Base-by-base conservation (phyloP, 495 filamentous ascomycete species). In the Trichodelitschia bisporula region DNA sequence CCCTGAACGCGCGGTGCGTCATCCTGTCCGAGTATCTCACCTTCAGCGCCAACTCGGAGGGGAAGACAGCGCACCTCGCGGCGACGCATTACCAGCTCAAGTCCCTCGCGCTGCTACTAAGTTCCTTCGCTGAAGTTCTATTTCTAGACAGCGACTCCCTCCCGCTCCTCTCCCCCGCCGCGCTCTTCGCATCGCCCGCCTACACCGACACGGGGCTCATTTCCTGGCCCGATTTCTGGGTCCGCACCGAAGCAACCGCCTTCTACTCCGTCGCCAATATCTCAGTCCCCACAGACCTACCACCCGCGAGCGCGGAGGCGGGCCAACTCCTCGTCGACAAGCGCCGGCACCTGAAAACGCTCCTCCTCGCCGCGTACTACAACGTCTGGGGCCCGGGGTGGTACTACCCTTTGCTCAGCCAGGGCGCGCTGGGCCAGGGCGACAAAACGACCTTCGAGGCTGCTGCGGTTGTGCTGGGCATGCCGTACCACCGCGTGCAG, bases 371-470 rank as follows among this genome's bases (percentile, higher is more conserved):
- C 0, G 55, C 57, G 0, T 75, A 73, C 34, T 73, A 75, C 47
- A 73, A 72, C 38, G 58, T 57, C 35, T 62, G 65, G 43, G 66
- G 67, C 3, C 59, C 63, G 2, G 43, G 53, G 0, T 55, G 64
- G 36, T 73, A 66, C 44, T 73, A 68, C 44, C 46, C 51, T 3
- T 47, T 73, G 5, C 47, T 72, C 15, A 56, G 54, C 4, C 66
- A 68, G 41, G 61, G 63, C 4, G 59, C 50, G 0, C 52, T 57
- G 1, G 67, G 66, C 2, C 52, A 69, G 34, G 67, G 68, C 1
- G 69, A 73, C 40, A 73, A 72, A 43, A 69, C 73, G 38, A 72
- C 63, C 2, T 72, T 72, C 29, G 39, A 66, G 2, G 46, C 58
- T 5, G 66, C 65, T 0, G 66, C 68, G 1, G 38, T 51, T 2